Evolutionary conservation across 1,284 basidiomycete genomes (phyloP), one percentile per base, ranked within the genome.

Genomic region (Schizopora paradoxa): DNA sequence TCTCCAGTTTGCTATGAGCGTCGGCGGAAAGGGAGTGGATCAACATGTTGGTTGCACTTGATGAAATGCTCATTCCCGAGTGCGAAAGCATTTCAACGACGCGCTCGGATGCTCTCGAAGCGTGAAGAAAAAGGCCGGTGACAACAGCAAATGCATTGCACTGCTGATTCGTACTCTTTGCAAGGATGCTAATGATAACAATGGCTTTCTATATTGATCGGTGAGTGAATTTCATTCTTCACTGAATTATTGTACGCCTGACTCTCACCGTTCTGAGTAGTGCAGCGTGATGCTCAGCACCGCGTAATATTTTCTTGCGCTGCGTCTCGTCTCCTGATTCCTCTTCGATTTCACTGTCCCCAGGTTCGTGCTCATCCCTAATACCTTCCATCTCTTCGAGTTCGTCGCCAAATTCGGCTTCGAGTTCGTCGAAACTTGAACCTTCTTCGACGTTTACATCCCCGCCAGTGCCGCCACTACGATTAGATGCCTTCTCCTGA

Each of bases 11-110:
- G 2, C 31, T 14, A 4, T 6, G 8, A 2, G 57, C 32, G 18
- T 60, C 51, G 0, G 11, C 16, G 2, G 61, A 62, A 2, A 64
- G 48, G 1, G 54, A 50, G 3, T 31, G 29, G 8, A 61, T 51
- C 0, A 54, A 52, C 7, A 37, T 26, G 31, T 56, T 49, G 39
- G 51, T 51, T 21, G 45, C 25, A 19, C 16, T 16, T 16, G 3
- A 1, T 7, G 34, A 16, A 38, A 47, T 19, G 49, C 45, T 6
- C 49, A 53, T 1, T 49, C 11, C 5, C 49, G 48, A 13, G 37
- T 49, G 48, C 1, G 51, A 39, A 2, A 52, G 32, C 13, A 39
- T 34, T 1, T 51, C 41, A 22, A 48, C 23, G 16, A 49, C 31
- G 21, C 33, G 43, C 40, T 41, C 28, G 29, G 51, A 43, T 18